These are phyloP conservation scores for Neurospora sp. DNA, from an alignment of 495 filamentous ascomycete genomes.

Conservation along the genomic window DNA sequence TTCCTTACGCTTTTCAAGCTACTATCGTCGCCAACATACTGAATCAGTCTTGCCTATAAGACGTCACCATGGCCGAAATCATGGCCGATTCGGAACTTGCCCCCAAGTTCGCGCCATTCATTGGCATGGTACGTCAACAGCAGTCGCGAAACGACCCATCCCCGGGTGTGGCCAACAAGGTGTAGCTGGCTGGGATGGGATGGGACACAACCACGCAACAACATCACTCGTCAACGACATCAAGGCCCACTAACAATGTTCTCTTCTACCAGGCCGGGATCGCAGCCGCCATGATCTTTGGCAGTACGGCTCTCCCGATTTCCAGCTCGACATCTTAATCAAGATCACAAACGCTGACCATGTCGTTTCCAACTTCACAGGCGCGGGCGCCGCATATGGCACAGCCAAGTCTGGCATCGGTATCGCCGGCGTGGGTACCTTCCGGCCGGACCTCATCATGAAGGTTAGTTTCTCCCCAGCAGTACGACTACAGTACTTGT, in stretches of 20 bases:
- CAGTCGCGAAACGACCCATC: conserved; percentile 1
- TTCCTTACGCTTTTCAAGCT: not conserved
- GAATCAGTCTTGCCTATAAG: not conserved
- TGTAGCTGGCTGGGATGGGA: not conserved
- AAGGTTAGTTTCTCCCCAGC: conserved; percentile 49
- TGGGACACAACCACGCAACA: conserved; percentile 18
- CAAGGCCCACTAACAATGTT: conserved; percentile 25
- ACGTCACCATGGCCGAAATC: conserved; percentile 14
- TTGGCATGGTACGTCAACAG: conserved; percentile 72
- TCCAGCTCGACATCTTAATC: conserved; percentile 1
- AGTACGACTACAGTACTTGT: not conserved
- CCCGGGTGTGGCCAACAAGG: not conserved
- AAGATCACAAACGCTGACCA: conserved; percentile 15
- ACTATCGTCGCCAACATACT: not conserved
- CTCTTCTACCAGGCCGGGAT: conserved; percentile 59
- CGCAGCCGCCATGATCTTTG: conserved; percentile 89
- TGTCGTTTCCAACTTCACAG: conserved; percentile 32
- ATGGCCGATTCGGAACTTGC: conserved; percentile 63
- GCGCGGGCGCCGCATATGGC: conserved; percentile 88
- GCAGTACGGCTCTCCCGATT: conserved; percentile 50
- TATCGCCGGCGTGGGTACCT: conserved; percentile 88
- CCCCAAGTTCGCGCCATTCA: conserved; percentile 92
- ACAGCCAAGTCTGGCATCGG: conserved; percentile 96
- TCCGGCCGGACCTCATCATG: conserved; percentile 94
- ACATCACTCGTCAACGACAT: conserved; percentile 10